Conservation (phyloP, 352 stramenopile species). For the Globisporangium nodosum region DNA sequence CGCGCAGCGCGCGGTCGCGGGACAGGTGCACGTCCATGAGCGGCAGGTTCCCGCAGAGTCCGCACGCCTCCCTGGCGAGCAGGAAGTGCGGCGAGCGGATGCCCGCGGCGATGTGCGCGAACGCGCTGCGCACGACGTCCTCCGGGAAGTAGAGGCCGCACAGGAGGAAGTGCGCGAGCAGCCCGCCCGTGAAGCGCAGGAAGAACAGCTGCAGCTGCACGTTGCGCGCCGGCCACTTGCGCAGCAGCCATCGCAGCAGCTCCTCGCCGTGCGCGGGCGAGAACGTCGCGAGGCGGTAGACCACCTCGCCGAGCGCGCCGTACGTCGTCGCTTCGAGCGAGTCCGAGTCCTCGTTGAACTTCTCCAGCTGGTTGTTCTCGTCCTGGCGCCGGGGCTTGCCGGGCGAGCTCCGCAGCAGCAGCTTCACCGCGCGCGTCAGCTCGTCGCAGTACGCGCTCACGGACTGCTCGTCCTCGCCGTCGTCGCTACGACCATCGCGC, state of each 20-base stretch:
- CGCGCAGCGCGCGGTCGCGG: conserved; percentile 41
- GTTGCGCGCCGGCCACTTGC: conserved; percentile 68
- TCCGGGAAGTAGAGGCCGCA: conserved; percentile 42
- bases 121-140: conserved; percentile 41
- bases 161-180: conserved; percentile 60
- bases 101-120: conserved; percentile 40
- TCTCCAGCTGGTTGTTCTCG: conserved; percentile 54
- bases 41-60: conserved; percentile 52
- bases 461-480: conserved; percentile 13
- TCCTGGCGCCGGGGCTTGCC: conserved; percentile 28
- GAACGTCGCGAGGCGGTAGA: conserved; percentile 53
- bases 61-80: conserved; percentile 64
- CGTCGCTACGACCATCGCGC: conserved; percentile 28
- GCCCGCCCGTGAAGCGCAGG: conserved; percentile 50
- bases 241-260: conserved; percentile 62
- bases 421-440: conserved; percentile 40
- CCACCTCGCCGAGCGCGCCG: conserved; percentile 46
- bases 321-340: conserved; percentile 65
- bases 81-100: conserved; percentile 72
- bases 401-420: conserved; percentile 54
- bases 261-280: conserved; percentile 57
- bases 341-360: conserved; percentile 53
- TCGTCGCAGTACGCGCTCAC: conserved; percentile 34
- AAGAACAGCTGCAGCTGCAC: conserved; percentile 76
- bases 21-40: conserved; percentile 70